Evolutionary conservation across 2,329 filamentous ascomycete species (phyloP).

Genomic region (Byssoonygena ceratinophila): DNA sequence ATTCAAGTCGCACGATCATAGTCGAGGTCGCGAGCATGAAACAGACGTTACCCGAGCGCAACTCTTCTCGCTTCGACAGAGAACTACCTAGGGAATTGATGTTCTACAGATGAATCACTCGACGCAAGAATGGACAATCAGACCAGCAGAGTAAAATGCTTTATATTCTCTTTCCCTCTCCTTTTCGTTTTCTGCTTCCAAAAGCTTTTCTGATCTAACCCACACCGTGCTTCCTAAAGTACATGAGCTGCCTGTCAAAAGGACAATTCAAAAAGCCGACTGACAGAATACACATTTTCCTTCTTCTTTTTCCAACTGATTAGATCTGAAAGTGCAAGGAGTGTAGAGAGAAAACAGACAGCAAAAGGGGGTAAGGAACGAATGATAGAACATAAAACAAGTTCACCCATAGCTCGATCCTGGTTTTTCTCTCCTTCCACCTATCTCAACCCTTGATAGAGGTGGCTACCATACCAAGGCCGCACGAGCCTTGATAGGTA

Average conservation of each 20-base stretch:
- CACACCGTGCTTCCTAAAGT: conserved; percentile 7
- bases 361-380: neutral
- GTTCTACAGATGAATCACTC: neutral
- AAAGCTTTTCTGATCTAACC: conserved; percentile 1
- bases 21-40: neutral
- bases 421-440: conserved; percentile 9
- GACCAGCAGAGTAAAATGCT: conserved; percentile 6
- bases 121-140: neutral
- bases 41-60: neutral
- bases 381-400: conserved; percentile 5
- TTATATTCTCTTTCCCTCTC: conserved; percentile 4
- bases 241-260: conserved; percentile 3
- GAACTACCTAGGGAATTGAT: neutral
- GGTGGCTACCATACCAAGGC: conserved; percentile 8
- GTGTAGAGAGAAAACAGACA: conserved; percentile 1
- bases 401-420: conserved; percentile 7
- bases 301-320: conserved; percentile 1
- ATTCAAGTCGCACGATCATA: too few species aligned
- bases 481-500: neutral
- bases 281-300: neutral
- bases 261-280: neutral
- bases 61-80: neutral
- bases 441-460: neutral
- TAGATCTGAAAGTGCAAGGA: conserved; percentile 8
- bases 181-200: conserved; percentile 3